Conservation (phyloP, 2,329 filamentous ascomycete genomes). For the Penicillium sp. region DNA sequence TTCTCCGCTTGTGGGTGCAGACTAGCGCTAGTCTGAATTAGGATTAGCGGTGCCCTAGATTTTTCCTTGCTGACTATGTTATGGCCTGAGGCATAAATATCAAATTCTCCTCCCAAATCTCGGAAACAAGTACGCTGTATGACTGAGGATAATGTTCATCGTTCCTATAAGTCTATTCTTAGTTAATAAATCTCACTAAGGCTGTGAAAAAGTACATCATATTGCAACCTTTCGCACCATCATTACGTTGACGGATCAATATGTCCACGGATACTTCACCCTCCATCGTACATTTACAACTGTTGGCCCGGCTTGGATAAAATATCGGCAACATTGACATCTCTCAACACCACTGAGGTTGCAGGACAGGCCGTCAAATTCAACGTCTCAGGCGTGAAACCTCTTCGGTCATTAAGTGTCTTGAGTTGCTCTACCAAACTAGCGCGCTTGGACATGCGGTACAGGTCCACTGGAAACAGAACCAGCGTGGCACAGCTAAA, state of each 20-base stretch:
- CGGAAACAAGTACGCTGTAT: neutral
- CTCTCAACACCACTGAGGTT: too few relatives aligned
- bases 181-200: neutral
- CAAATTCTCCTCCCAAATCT: neutral
- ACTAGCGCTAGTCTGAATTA: slow-evolving; percentile 23
- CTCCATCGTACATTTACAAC: neutral
- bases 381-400: too few relatives aligned
- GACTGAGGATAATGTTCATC: neutral
- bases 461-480: too few relatives aligned
- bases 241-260: neutral
- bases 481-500: too few relatives aligned
- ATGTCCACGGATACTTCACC: neutral
- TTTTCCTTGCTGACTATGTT: slow-evolving; percentile 14
- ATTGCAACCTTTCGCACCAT: neutral
- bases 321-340: too few relatives aligned
- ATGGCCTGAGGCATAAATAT: neutral
- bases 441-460: too few relatives aligned
- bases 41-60: slow-evolving; percentile 31
- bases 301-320: neutral
- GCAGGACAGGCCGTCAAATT: too few relatives aligned
- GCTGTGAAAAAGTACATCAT: too few relatives aligned
- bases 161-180: neutral
- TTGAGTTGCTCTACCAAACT: too few relatives aligned
- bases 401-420: too few relatives aligned
- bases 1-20: slow-evolving; percentile 43